Conservation (phyloP, 1,284 basidiomycete species). For the Pseudozyma sp. region DNA sequence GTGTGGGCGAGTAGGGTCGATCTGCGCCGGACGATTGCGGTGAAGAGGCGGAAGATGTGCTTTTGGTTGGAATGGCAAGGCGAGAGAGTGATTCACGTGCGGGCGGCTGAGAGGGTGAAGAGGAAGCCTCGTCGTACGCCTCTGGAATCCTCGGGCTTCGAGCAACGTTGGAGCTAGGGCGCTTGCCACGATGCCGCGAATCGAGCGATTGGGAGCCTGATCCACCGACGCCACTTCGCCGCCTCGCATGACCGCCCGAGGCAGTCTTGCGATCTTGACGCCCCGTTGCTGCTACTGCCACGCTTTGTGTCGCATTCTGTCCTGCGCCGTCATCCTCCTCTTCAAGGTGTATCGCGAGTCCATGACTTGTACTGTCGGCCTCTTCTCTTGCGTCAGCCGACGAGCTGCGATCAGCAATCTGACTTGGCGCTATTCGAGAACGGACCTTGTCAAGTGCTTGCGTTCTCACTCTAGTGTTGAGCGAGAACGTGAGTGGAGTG, state of each 20-base stretch:
- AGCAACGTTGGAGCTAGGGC: slow-evolving; percentile 6
- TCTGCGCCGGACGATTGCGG: slow-evolving; percentile 30
- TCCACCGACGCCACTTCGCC: slow-evolving; percentile 37
- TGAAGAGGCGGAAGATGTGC: slow-evolving; percentile 6
- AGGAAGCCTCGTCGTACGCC: slow-evolving; percentile 9
- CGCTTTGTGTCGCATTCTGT: slow-evolving; percentile 11
- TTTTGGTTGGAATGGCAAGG: slow-evolving; percentile 18
- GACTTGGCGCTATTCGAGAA: background rate
- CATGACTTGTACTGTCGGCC: background rate
- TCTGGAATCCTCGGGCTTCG: slow-evolving; percentile 36
- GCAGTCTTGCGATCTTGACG: slow-evolving; percentile 22
- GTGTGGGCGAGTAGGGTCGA: slow-evolving; percentile 51
- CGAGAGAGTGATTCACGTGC: background rate
- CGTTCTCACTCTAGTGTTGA: slow-evolving; percentile 31
- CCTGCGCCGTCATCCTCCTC: background rate
- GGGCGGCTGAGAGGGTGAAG: background rate
- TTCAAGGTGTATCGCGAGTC: slow-evolving; percentile 1
- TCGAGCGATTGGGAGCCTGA: slow-evolving; percentile 23
- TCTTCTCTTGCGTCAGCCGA: background rate
- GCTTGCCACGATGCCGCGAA: slow-evolving; percentile 13
- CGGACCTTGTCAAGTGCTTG: slow-evolving; percentile 8
- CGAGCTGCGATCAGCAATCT: background rate
- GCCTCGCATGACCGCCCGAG: slow-evolving; percentile 25
- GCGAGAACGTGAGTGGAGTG: slow-evolving; percentile 46
- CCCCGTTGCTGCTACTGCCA: slow-evolving; percentile 34